Evolutionary conservation across 176 grass and related monocot genomes (phyloP).

Genomic region (Cenchrus americanus): DNA sequence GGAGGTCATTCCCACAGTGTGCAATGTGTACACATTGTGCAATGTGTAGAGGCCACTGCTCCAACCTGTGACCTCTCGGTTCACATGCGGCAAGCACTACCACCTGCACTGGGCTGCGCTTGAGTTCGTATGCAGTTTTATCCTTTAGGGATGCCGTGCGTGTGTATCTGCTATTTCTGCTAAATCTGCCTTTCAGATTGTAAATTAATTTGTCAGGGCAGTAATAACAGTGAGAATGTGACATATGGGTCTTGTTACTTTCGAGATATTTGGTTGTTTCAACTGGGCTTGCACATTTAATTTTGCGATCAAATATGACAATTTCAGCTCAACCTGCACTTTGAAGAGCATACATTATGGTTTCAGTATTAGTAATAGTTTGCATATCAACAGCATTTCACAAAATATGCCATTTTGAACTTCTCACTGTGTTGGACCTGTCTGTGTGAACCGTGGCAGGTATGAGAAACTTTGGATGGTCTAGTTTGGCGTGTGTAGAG

Average conservation of each 20-base stretch:
- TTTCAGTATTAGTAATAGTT: neutral
- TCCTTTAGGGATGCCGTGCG: neutral
- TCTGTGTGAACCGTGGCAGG: neutral
- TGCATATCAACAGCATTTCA: slow-evolving; percentile 25
- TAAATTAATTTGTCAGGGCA: neutral
- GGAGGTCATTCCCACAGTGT: no score
- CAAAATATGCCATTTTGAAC: neutral
- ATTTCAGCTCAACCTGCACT: slow-evolving; percentile 2
- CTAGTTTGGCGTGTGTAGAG: neutral
- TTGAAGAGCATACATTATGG: neutral
- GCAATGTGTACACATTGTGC: no score
- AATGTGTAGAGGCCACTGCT: no score
- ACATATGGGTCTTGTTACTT: neutral
- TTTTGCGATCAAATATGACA: neutral
- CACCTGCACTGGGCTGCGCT: no score
- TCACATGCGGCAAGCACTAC: no score
- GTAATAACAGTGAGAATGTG: neutral
- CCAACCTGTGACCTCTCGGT: no score
- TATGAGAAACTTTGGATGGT: neutral
- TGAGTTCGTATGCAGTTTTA: neutral
- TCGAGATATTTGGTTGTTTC: slow-evolving; percentile 1
- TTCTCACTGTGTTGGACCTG: neutral
- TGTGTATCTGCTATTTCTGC: neutral
- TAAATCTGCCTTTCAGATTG: neutral
- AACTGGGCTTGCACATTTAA: neutral